These are phyloP conservation scores for Neurospora sp. DNA, from an alignment of 495 filamentous ascomycete species.

Conservation along the genomic window DNA sequence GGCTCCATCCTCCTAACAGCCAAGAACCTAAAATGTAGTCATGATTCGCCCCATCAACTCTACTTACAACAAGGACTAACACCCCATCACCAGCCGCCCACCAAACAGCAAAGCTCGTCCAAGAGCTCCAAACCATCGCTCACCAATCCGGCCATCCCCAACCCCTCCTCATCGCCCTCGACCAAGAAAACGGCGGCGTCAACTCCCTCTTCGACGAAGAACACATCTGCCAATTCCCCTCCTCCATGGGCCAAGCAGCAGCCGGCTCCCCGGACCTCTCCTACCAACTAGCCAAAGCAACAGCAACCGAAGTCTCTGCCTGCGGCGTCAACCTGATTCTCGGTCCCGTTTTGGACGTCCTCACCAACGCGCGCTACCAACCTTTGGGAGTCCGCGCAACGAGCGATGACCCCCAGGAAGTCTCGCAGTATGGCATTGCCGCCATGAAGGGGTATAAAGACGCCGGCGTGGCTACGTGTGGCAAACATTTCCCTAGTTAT, in stretches of 20 bases:
- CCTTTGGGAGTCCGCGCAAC: conserved; percentile 73
- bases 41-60: neutral
- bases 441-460: conserved; percentile 85
- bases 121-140: conserved; percentile 80
- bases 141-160: conserved; percentile 78
- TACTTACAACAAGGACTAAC: conserved; percentile 7
- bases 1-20: conserved; percentile 69
- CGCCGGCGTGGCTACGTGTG: conserved; percentile 72
- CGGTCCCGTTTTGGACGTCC: conserved; percentile 80
- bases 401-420: conserved; percentile 82
- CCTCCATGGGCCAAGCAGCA: conserved; percentile 82
- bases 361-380: conserved; percentile 81
- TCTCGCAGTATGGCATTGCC: conserved; percentile 75
- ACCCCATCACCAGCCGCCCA: conserved; percentile 53
- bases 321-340: conserved; percentile 88
- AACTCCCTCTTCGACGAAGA: conserved; percentile 89
- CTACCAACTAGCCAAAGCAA: conserved; percentile 75
- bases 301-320: conserved; percentile 73
- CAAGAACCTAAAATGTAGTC: conserved; percentile 81
- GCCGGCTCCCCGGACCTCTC: conserved; percentile 54
- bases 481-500: conserved; percentile 89
- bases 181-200: conserved; percentile 92
- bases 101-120: conserved; percentile 67
- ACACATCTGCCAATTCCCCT: conserved; percentile 84
- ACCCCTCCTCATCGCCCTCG: conserved; percentile 72